Evolutionary conservation across 2,329 filamentous ascomycete genomes (phyloP).

Genomic region (Colletotrichum salicis): DNA sequence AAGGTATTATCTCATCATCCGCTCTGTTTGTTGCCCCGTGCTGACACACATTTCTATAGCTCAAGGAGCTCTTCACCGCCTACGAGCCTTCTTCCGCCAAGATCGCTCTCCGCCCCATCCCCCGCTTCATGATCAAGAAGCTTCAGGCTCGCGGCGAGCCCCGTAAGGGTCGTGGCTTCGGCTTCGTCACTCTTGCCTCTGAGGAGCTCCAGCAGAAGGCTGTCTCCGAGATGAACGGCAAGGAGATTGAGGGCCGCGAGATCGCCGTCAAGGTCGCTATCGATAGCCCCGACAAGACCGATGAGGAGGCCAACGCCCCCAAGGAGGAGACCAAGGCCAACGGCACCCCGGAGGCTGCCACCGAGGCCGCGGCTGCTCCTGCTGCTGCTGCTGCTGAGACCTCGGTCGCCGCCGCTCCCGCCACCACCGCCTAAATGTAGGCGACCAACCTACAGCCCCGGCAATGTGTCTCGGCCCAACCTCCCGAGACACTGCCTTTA

Average conservation of each 20-base stretch:
- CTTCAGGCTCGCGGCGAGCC: conserved; percentile 97
- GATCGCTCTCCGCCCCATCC: conserved; percentile 97
- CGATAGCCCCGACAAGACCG: conserved; percentile 96
- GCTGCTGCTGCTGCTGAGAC: conserved; percentile 39
- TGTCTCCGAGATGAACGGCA: conserved; percentile 98
- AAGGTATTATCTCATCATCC: conserved; percentile 72
- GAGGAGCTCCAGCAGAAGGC: conserved; percentile 98
- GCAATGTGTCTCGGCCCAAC: conserved; percentile 13
- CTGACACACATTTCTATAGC: conserved; percentile 63
- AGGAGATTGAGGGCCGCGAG: conserved; percentile 98
- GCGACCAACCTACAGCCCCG: conserved; percentile 24
- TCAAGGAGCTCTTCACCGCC: conserved; percentile 94
- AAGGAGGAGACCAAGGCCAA: conserved; percentile 55
- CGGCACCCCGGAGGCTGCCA: conserved; percentile 51
- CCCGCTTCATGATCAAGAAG: conserved; percentile 99
- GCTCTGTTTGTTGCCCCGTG: neutral
- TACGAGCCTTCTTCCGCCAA: conserved; percentile 96
- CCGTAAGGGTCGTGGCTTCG: conserved; percentile 98
- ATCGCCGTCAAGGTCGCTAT: conserved; percentile 99
- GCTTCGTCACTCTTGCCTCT: conserved; percentile 94
- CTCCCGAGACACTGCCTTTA: conserved; percentile 21
- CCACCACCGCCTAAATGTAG: conserved; percentile 46
- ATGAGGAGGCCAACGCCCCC: conserved; percentile 79
- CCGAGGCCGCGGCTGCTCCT: conserved; percentile 37
- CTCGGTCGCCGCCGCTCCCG: conserved; percentile 37